Conservation (phyloP, 495 filamentous ascomycete species). For the Physcia stellaris region DNA sequence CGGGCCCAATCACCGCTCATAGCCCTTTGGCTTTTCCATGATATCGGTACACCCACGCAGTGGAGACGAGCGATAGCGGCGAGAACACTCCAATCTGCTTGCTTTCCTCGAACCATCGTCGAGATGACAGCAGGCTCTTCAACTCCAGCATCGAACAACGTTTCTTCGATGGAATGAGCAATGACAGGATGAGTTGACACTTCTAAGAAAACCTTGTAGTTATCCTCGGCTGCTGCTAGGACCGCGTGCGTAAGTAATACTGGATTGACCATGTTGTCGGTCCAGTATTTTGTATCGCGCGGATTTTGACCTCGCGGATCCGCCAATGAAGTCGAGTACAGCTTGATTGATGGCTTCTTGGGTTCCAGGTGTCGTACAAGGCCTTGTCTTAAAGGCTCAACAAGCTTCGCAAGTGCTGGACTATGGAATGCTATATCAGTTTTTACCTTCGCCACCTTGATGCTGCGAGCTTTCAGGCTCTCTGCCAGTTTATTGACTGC, state of each 20-base stretch:
- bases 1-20: too few species aligned
- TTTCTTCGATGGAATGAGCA: constrained; percentile 24
- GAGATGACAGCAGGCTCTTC: constrained; percentile 19
- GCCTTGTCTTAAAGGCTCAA: constrained; percentile 13
- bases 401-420: constrained; percentile 21
- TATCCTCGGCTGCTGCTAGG: constrained; percentile 23
- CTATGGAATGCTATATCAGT: constrained; percentile 24
- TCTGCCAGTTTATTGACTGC: constrained; percentile 13
- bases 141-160: constrained; percentile 18
- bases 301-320: constrained; percentile 13
- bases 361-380: constrained; percentile 16
- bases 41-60: constrained; percentile 30
- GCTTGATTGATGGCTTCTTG: constrained; percentile 11
- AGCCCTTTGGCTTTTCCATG: too few species aligned
- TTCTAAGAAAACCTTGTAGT: constrained; percentile 21
- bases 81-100: constrained; percentile 30
- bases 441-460: constrained; percentile 20
- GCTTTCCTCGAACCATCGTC: constrained; percentile 25
- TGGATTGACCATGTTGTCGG: constrained; percentile 18
- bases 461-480: constrained; percentile 7
- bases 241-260: constrained; percentile 21
- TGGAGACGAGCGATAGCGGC: constrained; percentile 30
- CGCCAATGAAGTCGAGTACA: constrained; percentile 25
- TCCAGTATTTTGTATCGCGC: constrained; percentile 19
- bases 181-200: constrained; percentile 25